phyloP scores from a whole-genome alignment of 441 rosid species.

The Eutrema salsugineum region DNA sequence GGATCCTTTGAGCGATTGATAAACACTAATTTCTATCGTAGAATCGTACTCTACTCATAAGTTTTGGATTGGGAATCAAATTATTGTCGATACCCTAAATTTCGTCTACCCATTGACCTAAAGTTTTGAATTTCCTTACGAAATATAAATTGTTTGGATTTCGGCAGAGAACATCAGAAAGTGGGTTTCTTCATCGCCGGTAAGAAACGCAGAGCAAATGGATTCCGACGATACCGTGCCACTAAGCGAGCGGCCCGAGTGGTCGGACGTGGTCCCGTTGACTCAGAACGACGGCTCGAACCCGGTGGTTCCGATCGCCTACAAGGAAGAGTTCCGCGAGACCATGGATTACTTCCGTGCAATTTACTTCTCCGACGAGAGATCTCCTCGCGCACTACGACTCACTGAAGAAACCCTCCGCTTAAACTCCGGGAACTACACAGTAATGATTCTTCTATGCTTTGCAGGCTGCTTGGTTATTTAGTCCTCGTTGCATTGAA shows the following conservation, averaged over 20 bases:
- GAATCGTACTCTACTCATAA: neutral
- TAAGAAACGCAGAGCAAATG: conserved; percentile 2
- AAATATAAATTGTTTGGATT: too few species aligned
- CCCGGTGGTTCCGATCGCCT: conserved; percentile 84
- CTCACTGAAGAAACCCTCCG: conserved; percentile 64
- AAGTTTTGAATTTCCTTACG: neutral
- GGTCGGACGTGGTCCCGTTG: conserved; percentile 74
- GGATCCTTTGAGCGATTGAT: neutral
- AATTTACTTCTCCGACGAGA: conserved; percentile 64
- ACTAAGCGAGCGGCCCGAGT: conserved; percentile 61
- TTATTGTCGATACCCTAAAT: neutral
- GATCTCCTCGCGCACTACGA: conserved; percentile 71
- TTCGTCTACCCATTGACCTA: neutral
- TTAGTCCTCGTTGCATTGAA: neutral
- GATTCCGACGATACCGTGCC: conserved; percentile 39
- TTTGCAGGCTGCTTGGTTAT: neutral
- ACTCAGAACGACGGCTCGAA: conserved; percentile 87
- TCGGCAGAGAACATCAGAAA: neutral
- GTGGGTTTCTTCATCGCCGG: neutral
- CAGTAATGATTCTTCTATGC: conserved; percentile 38
- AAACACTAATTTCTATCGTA: neutral
- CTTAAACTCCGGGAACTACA: conserved; percentile 85
- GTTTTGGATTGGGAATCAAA: neutral
- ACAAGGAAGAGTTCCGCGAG: conserved; percentile 78
- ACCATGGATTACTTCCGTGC: conserved; percentile 95